Evolutionary conservation across 164 flowering plant species (phyloP).

Genomic region (Nelumbo lutea): DNA sequence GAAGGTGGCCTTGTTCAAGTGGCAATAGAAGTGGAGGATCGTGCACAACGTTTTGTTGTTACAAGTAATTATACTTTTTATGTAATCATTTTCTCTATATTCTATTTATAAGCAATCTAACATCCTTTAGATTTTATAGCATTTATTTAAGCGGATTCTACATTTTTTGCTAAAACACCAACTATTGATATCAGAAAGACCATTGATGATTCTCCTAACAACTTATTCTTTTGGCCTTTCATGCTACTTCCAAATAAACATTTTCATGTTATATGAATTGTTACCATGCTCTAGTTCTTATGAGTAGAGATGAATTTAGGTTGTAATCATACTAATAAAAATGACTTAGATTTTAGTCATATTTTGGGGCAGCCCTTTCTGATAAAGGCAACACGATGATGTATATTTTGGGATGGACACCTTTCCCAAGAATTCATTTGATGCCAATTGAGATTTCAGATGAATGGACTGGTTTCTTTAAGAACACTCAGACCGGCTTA

Average conservation of each 20-base stretch:
- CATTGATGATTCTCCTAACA: no score
- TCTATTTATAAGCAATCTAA: background rate
- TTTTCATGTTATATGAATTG: background rate
- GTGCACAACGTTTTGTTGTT: constrained; percentile 93
- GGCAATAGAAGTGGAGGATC: constrained; percentile 98
- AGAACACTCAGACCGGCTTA: background rate
- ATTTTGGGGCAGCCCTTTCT: no score
- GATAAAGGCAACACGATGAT: no score
- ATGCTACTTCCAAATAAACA: no score
- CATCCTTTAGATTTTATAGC: background rate
- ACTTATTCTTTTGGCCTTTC: no score
- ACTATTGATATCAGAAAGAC: no score
- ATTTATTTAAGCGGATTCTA: background rate
- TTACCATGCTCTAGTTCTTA: background rate
- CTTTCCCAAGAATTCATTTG: background rate
- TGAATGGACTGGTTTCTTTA: no score
- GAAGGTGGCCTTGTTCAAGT: constrained; percentile 99
- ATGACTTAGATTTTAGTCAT: no score
- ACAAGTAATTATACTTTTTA: constrained; percentile 48
- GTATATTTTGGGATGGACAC: no score
- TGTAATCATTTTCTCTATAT: constrained; percentile 1
- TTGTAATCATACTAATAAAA: no score
- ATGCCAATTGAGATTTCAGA: background rate
- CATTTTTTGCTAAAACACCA: background rate
- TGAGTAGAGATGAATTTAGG: background rate